Percentiles rank a stretch among this genome's conserved stretches.
These are phyloP conservation scores for Rheum nobile DNA, from an alignment of 148 eudicot species.

Conservation along the genomic window DNA sequence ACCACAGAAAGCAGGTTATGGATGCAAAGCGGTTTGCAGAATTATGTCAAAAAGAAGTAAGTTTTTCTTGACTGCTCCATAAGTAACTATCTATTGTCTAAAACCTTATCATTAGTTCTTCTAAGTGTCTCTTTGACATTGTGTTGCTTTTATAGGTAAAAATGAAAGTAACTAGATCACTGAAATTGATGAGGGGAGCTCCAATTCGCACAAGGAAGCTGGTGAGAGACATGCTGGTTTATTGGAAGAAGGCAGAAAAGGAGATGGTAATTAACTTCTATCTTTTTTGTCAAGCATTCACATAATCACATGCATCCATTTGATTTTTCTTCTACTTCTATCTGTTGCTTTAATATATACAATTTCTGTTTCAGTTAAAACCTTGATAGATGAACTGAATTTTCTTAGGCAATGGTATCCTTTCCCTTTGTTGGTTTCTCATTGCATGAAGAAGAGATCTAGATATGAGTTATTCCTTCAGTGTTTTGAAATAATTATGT, in stretches of 20 bases:
- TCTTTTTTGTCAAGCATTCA: background rate
- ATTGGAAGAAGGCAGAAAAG: constrained; percentile 93
- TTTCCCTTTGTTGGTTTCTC: background rate
- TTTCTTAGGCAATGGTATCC: background rate
- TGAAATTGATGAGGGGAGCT: constrained; percentile 74
- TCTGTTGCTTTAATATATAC: background rate
- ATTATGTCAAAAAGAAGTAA: constrained; percentile 92
- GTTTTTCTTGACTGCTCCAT: background rate
- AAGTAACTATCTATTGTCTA: background rate
- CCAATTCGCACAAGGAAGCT: constrained; percentile 73
- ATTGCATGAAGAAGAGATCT: background rate
- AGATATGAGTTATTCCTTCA: background rate
- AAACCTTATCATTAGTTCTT: constrained; percentile 3
- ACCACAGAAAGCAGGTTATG: constrained; percentile 55
- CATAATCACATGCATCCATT: background rate
- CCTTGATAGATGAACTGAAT: background rate
- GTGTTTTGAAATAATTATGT: background rate
- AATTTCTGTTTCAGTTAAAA: background rate
- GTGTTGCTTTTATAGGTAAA: constrained; percentile 50
- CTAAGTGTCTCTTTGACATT: background rate
- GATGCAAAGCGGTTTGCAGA: constrained; percentile 92
- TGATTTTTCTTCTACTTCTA: constrained; percentile 1
- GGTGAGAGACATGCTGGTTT: constrained; percentile 91
- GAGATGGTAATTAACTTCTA: constrained; percentile 64
- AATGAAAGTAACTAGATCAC: constrained; percentile 84